Evolutionary conservation across 78 protist genomes (phyloP).

Genomic region (Speleostelium caveatum): DNA sequence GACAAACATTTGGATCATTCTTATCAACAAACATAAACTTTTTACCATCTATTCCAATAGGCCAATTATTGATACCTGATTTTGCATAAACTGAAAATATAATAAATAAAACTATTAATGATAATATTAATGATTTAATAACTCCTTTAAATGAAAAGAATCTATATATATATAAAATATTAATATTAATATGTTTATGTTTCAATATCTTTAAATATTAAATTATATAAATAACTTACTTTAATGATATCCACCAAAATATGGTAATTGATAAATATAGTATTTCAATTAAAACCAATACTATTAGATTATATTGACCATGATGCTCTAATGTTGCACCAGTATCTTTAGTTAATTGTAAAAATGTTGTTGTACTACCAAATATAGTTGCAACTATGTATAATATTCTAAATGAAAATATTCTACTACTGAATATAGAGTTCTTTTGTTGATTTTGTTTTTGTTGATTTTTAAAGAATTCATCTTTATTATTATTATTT

Average conservation of each 20-base stretch:
- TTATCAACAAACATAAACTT: conserved; percentile 35
- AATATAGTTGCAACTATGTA: not conserved
- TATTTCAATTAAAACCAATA: conserved; percentile 14
- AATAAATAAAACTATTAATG: not conserved
- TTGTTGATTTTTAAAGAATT: not conserved
- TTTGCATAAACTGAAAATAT: not conserved
- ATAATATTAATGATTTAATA: conserved; percentile 1
- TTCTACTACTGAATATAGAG: not conserved
- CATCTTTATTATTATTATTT: not conserved
- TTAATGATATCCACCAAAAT: conserved; percentile 44
- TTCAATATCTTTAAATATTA: not conserved
- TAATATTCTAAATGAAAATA: not conserved
- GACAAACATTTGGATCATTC: conserved; percentile 7
- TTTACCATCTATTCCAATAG: conserved; percentile 40
- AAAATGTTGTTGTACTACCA: conserved; percentile 6
- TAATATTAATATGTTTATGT: not conserved
- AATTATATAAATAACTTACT: conserved; percentile 18
- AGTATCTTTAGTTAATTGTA: conserved; percentile 31
- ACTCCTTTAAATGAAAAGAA: conserved; percentile 39
- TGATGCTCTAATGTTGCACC: conserved; percentile 48
- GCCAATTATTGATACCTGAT: conserved; percentile 23
- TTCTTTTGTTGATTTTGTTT: not conserved
- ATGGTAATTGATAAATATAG: conserved; percentile 16
- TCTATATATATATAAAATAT: not conserved
- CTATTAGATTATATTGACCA: conserved; percentile 57